Percentiles rank a stretch among this genome's conserved stretches.
phyloP scores from a whole-genome alignment of 192 early-diverging fungal species.

The Spizellomyces sp. region DNA sequence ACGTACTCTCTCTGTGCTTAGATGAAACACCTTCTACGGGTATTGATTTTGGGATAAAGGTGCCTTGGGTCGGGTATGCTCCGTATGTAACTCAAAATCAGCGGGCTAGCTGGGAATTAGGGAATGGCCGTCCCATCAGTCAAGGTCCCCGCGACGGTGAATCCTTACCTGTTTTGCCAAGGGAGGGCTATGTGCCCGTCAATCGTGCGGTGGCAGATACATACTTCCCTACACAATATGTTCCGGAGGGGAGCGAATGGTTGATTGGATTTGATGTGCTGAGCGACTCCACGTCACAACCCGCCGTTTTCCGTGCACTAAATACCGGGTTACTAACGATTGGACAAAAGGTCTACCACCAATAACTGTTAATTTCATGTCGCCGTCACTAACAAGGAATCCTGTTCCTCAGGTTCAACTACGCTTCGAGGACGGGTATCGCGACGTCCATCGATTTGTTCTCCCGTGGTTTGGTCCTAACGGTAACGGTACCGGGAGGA shows the following conservation, averaged over 20 bases:
- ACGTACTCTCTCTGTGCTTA: background rate
- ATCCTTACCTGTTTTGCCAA: background rate
- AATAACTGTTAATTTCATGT: background rate
- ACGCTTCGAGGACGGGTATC: background rate
- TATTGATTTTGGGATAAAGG: background rate
- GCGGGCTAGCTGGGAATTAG: conserved; percentile 12
- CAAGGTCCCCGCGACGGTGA: background rate
- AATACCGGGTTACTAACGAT: conserved; percentile 9
- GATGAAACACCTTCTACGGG: background rate
- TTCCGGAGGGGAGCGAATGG: conserved; percentile 2
- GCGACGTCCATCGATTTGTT: conserved; percentile 13
- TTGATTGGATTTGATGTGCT: conserved; percentile 15
- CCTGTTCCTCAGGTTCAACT: background rate
- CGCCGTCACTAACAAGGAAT: background rate
- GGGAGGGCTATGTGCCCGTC: background rate
- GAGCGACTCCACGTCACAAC: conserved; percentile 9
- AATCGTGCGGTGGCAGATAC: conserved; percentile 9
- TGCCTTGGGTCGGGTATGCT: conserved; percentile 24
- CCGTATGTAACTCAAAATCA: conserved; percentile 11
- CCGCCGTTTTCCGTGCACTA: conserved; percentile 9
- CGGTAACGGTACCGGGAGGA: background rate
- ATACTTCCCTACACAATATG: conserved; percentile 14
- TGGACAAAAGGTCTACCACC: conserved; percentile 9
- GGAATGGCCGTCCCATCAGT: background rate
- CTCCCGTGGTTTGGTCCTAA: conserved; percentile 10